phyloP scores from a whole-genome alignment of 78 protist genomes.

The Monocercomonoides exilis region DNA sequence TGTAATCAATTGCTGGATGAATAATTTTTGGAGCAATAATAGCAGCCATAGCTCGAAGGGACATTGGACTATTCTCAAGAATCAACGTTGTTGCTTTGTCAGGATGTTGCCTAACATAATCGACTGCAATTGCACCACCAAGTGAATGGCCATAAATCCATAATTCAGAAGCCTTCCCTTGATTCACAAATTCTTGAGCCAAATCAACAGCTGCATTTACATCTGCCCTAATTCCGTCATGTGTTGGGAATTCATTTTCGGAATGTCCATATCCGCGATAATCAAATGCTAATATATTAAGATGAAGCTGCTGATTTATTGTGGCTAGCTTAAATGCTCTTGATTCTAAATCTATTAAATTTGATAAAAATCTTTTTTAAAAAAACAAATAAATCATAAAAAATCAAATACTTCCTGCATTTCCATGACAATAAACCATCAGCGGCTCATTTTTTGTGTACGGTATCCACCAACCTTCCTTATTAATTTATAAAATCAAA shows the following conservation, averaged over 20 bases:
- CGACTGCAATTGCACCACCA: background rate
- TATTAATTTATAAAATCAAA: background rate
- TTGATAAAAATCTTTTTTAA: background rate
- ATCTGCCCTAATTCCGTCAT: background rate
- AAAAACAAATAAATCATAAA: background rate
- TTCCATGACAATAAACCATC: background rate
- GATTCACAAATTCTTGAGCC: background rate
- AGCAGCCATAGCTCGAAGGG: no score
- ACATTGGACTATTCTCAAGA: no score
- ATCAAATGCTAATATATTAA: background rate
- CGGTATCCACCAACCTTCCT: background rate
- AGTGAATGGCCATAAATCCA: background rate
- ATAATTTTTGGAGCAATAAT: no score
- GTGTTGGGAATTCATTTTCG: background rate
- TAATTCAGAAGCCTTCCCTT: background rate
- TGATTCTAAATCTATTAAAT: background rate
- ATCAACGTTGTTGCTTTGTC: no score
- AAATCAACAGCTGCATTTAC: background rate
- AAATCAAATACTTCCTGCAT: background rate
- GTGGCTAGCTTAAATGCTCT: background rate
- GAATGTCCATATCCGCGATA: background rate
- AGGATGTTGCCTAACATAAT: background rate
- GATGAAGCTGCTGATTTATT: background rate
- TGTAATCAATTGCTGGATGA: no score
- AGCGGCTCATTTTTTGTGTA: background rate